Percentiles rank a stretch among this genome's conserved stretches.
These are phyloP conservation scores for Umbelopsis ramanniana DNA, from an alignment of 192 early-diverging fungal genomes.

Conservation along the genomic window DNA sequence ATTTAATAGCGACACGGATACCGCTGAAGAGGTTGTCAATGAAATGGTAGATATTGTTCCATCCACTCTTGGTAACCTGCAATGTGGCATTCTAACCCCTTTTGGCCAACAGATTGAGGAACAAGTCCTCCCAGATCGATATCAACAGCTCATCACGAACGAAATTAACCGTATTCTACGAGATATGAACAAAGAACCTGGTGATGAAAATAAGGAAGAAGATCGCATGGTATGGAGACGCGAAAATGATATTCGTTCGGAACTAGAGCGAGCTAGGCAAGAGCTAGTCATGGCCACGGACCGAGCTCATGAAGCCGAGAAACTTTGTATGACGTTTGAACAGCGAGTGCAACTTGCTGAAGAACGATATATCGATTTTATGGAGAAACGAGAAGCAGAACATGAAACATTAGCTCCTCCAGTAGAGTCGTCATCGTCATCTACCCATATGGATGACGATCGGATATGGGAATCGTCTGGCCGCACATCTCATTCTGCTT, in stretches of 20 bases:
- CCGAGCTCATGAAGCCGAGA: conserved; percentile 28
- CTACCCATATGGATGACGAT: background rate
- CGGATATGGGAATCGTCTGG: conserved; percentile 3
- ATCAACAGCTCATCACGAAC: conserved; percentile 73
- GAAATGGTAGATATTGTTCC: conserved; percentile 64
- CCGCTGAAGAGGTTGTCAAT: conserved; percentile 78
- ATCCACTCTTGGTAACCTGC: too few relatives aligned
- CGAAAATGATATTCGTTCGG: conserved; percentile 39
- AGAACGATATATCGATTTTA: conserved; percentile 30
- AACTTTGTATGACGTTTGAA: conserved; percentile 27
- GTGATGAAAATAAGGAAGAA: conserved; percentile 66
- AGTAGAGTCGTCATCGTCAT: background rate
- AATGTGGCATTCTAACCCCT: background rate
- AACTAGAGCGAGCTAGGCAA: conserved; percentile 29
- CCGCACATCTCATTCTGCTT: conserved; percentile 3
- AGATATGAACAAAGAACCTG: conserved; percentile 60
- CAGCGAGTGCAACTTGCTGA: conserved; percentile 31
- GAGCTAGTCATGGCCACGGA: conserved; percentile 15
- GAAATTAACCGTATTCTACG: conserved; percentile 81
- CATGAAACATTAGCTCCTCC: background rate
- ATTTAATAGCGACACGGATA: conserved; percentile 78
- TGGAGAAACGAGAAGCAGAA: conserved; percentile 25
- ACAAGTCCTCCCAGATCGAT: conserved; percentile 70
- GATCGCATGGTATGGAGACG: conserved; percentile 43
- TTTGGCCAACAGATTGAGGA: conserved; percentile 64